Base-by-base conservation (phyloP, 805 yeast genomes). In the Ogataea nonfermentans region DNA sequence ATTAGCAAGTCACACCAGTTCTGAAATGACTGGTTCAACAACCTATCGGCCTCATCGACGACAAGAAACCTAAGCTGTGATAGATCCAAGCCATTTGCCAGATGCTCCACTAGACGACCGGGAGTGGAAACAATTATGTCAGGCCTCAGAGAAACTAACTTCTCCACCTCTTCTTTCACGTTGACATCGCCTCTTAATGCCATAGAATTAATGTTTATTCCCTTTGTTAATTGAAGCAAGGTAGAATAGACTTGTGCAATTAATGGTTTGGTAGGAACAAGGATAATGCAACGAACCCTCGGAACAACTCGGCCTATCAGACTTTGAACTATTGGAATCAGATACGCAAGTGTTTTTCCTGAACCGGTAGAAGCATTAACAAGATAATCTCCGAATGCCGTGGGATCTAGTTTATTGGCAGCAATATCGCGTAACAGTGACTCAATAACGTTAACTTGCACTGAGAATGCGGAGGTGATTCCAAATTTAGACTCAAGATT, bases 291-390 rank as follows among this genome's bases (percentile, higher is more conserved):
- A 36, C 96, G 65, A 3, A 86, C 61, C 37, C 79, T 68, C 2
- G 95, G 90, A 2, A 88, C 88, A 1, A 74, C 66, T 41, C 96
- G 72, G 7, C 65, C 61, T 11, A 70, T 65, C 37, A 91, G 67
- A 2, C 78, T 65, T 45, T 90, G 89, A 2, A 93, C 70, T 6
- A 93, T 73, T 1, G 99, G 98, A 2, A 91, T 71, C 35, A 79
- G 71, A 55, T 91, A 91, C 2, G 96, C 95, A 39, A 93, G 67
- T 0, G 99, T 91, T 58, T 91, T 91, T 54, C 99, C 99, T 0
- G 95, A 84, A 29, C 99, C 99, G 0, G 99, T 91, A 9, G 95
- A 78, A 2, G 99, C 95, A 62, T 91, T 90, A 5, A 91, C 95
- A 31, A 91, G 67, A 13, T 89, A 61, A 62, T 93, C 95, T 16